phyloP scores from a whole-genome alignment of 2,329 filamentous ascomycete genomes.

The Graphilbum sp. region DNA sequence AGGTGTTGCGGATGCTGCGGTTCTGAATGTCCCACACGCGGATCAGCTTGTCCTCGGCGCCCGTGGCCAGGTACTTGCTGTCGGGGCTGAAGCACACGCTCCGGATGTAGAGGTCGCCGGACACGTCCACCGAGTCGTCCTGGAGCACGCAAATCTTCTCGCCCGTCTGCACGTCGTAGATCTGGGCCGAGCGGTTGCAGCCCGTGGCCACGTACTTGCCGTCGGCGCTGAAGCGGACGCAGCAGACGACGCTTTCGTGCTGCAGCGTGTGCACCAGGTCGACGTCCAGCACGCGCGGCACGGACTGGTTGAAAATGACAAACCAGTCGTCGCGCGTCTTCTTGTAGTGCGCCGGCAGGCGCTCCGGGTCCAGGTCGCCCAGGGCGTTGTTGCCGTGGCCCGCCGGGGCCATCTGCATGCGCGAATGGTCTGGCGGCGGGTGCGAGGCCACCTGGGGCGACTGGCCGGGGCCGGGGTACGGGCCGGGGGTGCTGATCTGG shows the following conservation, averaged over 20 bases:
- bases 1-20: slow-evolving; percentile 76
- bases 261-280: slow-evolving; percentile 84
- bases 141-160: slow-evolving; percentile 80
- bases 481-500: slow-evolving; percentile 75
- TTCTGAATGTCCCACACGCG: slow-evolving; percentile 87
- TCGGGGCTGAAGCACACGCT: slow-evolving; percentile 98
- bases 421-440: slow-evolving; percentile 54
- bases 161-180: slow-evolving; percentile 82
- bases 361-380: slow-evolving; percentile 74
- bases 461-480: slow-evolving; percentile 66
- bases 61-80: slow-evolving; percentile 82
- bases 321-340: slow-evolving; percentile 88
- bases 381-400: slow-evolving; percentile 45
- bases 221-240: slow-evolving; percentile 89
- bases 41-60: slow-evolving; percentile 95
- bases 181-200: slow-evolving; percentile 97
- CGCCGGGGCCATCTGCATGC: slow-evolving; percentile 33
- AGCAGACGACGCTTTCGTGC: slow-evolving; percentile 96
- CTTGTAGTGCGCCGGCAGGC: slow-evolving; percentile 73
- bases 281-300: slow-evolving; percentile 80
- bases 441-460: slow-evolving; percentile 73
- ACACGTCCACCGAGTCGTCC: slow-evolving; percentile 72
- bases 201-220: slow-evolving; percentile 93
- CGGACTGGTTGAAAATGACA: slow-evolving; percentile 86
- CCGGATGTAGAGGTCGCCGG: slow-evolving; percentile 88